phyloP scores from a whole-genome alignment of 2,329 filamentous ascomycete species.

The Aureobasidium namibiae region DNA sequence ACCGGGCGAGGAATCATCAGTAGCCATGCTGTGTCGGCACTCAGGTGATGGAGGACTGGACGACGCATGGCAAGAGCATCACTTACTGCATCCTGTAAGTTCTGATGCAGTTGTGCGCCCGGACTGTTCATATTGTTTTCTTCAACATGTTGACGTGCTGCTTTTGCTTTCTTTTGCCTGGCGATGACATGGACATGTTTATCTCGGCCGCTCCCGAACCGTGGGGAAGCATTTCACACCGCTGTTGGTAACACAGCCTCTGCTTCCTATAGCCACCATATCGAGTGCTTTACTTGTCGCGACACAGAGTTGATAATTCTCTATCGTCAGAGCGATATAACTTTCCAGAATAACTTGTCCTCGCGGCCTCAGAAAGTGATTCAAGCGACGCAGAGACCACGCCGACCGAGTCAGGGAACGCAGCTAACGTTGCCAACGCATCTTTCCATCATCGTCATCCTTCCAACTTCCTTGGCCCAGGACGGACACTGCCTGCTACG shows the following conservation, averaged over 20 bases:
- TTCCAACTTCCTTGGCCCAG: constrained; percentile 1
- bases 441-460: background rate
- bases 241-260: background rate
- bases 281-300: too few relatives aligned
- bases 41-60: constrained; percentile 55
- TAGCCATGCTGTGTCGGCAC: constrained; percentile 60
- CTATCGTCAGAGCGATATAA: background rate
- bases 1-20: constrained; percentile 53
- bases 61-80: constrained; percentile 34
- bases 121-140: constrained; percentile 20
- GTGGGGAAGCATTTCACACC: background rate
- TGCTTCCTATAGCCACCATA: too few relatives aligned
- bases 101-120: constrained; percentile 33
- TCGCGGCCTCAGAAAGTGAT: background rate
- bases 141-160: background rate
- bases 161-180: background rate
- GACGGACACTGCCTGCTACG: background rate
- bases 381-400: too few relatives aligned
- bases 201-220: background rate
- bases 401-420: background rate
- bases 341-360: background rate
- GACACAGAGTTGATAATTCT: background rate
- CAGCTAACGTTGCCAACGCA: background rate
- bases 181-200: constrained; percentile 9
- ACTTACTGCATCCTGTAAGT: constrained; percentile 34